A percentile compares a stretch with the other conserved stretches of the same genome.
These are phyloP conservation scores for Dictyostelium brefeldianum DNA, from an alignment of 78 protist species.

Conservation along the genomic window DNA sequence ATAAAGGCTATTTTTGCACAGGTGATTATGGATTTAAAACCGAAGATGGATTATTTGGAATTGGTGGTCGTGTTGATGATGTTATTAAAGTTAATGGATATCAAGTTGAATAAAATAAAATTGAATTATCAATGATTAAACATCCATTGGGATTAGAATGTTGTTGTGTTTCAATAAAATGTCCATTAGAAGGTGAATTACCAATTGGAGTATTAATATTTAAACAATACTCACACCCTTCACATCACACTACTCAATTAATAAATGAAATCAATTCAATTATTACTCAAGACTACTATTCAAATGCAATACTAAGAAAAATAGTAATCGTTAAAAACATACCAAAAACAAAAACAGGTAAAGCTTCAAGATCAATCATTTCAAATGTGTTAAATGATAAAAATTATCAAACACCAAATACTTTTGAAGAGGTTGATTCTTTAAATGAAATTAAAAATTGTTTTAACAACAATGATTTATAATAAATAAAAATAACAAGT, in stretches of 20 bases:
- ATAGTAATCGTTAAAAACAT: background rate
- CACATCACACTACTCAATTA: background rate
- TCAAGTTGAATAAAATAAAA: constrained; percentile 83
- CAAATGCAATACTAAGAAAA: constrained; percentile 1
- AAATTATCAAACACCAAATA: background rate
- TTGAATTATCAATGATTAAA: constrained; percentile 91
- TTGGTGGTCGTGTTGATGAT: constrained; percentile 92
- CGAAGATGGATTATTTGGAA: constrained; percentile 54
- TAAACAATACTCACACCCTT: background rate
- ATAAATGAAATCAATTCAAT: background rate
- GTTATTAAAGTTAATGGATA: constrained; percentile 92
- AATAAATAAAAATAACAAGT: too few species aligned
- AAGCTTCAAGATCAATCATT: background rate
- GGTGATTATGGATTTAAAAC: constrained; percentile 87
- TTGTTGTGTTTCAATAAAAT: background rate
- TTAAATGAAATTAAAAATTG: background rate
- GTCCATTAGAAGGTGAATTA: background rate
- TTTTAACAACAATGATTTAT: too few species aligned
- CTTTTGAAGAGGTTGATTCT: background rate
- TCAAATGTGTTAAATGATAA: background rate
- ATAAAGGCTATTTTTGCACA: too few species aligned
- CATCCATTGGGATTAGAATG: constrained; percentile 55
- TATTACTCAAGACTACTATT: background rate
- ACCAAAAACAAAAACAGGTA: constrained; percentile 23
- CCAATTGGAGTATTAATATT: background rate